Evolutionary conservation across 352 stramenopile genomes (phyloP), one percentile per base, ranked within the genome.

Genomic region (Pilasporangium apinafurcum): DNA sequence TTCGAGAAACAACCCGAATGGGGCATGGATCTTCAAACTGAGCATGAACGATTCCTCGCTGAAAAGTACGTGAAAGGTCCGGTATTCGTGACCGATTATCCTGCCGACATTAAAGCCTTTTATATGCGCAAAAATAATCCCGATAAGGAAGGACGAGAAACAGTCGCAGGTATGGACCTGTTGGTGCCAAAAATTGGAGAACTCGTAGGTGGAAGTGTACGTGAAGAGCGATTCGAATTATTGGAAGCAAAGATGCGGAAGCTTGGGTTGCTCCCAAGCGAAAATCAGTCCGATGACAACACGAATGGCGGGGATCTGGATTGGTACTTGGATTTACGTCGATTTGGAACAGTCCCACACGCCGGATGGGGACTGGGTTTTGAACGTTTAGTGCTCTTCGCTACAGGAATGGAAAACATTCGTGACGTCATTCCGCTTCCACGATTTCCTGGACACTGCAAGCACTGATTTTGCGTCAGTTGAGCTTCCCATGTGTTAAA

Each of bases 31-130:
- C 74, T 99, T 47, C 87, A 97, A 31, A 98, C 95, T 8, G 95
- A 99, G 61, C 95, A 98, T 48, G 96, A 99, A 57, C 78, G 95
- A 6, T 98, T 89, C 68, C 63, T 98, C 20, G 87, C 92, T 5
- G 95, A 98, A 60, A 74, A 75, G 36, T 71, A 83, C 27, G 67
- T 86, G 37, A 54, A 45, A 20, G 77, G 70, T 0, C 73, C 77
- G 2, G 92, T 98, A 7, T 99, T 99, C 61, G 94, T 99, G 48
- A 98, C 97, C 37, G 93, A 99, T 55, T 99, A 99, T 64, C 96
- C 97, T 2, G 95, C 92, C 10, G 76, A 81, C 8, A 98, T 99
- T 54, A 99, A 99, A 72, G 93, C 96, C 6, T 99, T 99, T 59
- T 99, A 99, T 77, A 99, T 99, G 97, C 80, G 95, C 35, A 86